These are phyloP conservation scores for Kockovaella imperatae DNA, from an alignment of 768 basidiomycete species.

Conservation along the genomic window DNA sequence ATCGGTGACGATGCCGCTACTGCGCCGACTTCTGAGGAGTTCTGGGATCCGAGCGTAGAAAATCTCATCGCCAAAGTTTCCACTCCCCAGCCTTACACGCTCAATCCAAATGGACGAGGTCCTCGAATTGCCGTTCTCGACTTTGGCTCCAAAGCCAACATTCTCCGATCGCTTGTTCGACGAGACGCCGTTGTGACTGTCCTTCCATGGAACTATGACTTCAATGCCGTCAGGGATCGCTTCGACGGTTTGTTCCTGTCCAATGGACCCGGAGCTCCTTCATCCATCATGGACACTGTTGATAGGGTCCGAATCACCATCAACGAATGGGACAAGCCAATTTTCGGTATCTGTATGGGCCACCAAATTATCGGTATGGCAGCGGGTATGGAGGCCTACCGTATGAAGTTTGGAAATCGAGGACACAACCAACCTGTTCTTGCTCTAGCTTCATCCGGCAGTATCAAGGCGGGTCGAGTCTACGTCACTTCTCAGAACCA, in stretches of 20 bases:
- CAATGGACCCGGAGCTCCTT: constrained; percentile 94
- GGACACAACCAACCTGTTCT: constrained; percentile 99
- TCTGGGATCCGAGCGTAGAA: constrained; percentile 84
- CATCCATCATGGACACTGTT: constrained; percentile 77
- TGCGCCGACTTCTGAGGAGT: constrained; percentile 62
- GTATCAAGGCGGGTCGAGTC: constrained; percentile 89
- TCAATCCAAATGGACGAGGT: constrained; percentile 71
- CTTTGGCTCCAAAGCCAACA: constrained; percentile 97
- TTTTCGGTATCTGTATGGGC: constrained; percentile 99
- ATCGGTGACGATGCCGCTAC: constrained; percentile 62
- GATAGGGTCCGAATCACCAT: constrained; percentile 72
- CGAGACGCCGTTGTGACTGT: constrained; percentile 90
- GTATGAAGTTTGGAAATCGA: constrained; percentile 99
- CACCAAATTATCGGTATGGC: constrained; percentile 98
- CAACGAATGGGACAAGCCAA: constrained; percentile 80
- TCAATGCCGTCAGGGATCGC: constrained; percentile 79
- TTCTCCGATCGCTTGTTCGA: constrained; percentile 80
- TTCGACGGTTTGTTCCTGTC: constrained; percentile 92
- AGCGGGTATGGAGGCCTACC: constrained; percentile 88
- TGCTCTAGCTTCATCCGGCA: constrained; percentile 84
- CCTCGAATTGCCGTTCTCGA: constrained; percentile 92
- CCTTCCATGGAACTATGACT: constrained; percentile 95
- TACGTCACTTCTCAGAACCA: constrained; percentile 88
- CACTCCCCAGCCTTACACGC: constrained; percentile 69
- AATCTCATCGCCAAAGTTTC: constrained; percentile 93